Evolutionary conservation across 306 rosid species (phyloP).

Genomic region (Cicer bijugum): DNA sequence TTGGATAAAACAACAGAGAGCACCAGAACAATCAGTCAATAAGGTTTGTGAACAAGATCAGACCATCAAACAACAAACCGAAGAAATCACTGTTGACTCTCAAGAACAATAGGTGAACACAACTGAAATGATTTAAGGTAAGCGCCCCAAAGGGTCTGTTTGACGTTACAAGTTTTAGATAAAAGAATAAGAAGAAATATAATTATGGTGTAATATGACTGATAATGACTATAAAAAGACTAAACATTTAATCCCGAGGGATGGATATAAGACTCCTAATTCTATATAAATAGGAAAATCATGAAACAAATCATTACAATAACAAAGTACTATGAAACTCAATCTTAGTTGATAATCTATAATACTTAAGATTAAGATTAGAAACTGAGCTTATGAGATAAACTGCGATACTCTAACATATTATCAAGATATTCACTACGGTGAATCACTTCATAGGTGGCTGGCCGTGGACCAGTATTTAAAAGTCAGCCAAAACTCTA

Average conservation of each 20-base stretch:
- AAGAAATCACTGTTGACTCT: neutral
- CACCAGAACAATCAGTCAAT: neutral
- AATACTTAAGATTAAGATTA: too few relatives aligned
- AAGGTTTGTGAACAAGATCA: too few relatives aligned
- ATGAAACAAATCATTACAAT: neutral
- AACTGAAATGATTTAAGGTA: neutral
- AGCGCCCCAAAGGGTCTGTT: neutral
- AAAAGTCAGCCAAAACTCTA: too few relatives aligned
- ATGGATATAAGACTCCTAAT: neutral
- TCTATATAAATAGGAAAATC: neutral
- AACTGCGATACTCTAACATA: neutral
- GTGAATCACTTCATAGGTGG: too few relatives aligned
- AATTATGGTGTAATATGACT: neutral
- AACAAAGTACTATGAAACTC: neutral
- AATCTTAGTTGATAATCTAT: neutral
- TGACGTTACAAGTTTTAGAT: neutral
- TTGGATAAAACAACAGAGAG: neutral
- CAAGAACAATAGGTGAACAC: neutral
- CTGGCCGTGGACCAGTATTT: too few relatives aligned
- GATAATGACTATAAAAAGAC: neutral
- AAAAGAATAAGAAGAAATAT: neutral
- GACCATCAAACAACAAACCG: neutral
- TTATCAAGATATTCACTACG: too few relatives aligned
- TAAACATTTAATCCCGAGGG: neutral
- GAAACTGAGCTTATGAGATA: neutral